Evolutionary conservation across 371 early-diverging fungal species (phyloP).

Genomic region (Rhizopus stolonifer): DNA sequence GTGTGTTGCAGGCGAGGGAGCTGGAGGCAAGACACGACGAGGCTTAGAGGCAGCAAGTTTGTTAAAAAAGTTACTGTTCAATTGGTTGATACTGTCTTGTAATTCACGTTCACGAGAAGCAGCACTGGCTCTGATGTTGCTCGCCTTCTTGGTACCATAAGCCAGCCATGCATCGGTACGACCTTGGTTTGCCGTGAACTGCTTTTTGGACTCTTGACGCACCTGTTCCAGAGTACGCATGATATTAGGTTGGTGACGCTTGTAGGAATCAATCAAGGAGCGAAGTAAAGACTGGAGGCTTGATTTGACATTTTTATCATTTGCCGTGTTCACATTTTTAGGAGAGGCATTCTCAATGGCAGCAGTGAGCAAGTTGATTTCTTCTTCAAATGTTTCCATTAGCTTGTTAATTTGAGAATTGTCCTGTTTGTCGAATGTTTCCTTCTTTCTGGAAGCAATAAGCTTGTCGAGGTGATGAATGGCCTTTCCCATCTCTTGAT

Average conservation of each 20-base stretch:
- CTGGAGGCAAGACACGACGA: conserved; percentile 3
- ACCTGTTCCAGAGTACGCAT: conserved; percentile 33
- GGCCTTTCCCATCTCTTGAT: conserved; percentile 11
- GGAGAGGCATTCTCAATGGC: conserved; percentile 46
- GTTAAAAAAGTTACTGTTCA: conserved; percentile 48
- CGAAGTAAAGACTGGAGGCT: conserved; percentile 51
- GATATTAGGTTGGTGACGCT: conserved; percentile 40
- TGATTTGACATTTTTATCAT: conserved; percentile 40
- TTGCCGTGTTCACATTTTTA: conserved; percentile 33
- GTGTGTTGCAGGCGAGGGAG: conserved; percentile 1
- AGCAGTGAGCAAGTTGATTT: conserved; percentile 27
- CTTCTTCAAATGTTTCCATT: conserved; percentile 35
- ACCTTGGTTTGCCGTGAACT: conserved; percentile 28
- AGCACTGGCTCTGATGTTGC: conserved; percentile 35
- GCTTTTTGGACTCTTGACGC: conserved; percentile 28
- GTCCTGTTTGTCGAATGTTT: conserved; percentile 31
- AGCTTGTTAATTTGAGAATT: conserved; percentile 30
- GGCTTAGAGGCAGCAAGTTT: conserved; percentile 43
- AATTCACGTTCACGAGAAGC: conserved; percentile 33
- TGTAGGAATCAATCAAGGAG: conserved; percentile 49
- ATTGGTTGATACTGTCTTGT: conserved; percentile 34
- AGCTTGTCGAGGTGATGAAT: conserved; percentile 18
- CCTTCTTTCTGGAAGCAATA: conserved; percentile 30
- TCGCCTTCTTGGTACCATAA: conserved; percentile 43
- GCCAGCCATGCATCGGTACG: conserved; percentile 40